Conservation (phyloP, 2,329 filamentous ascomycete genomes). For the Tolypocladium album region DNA sequence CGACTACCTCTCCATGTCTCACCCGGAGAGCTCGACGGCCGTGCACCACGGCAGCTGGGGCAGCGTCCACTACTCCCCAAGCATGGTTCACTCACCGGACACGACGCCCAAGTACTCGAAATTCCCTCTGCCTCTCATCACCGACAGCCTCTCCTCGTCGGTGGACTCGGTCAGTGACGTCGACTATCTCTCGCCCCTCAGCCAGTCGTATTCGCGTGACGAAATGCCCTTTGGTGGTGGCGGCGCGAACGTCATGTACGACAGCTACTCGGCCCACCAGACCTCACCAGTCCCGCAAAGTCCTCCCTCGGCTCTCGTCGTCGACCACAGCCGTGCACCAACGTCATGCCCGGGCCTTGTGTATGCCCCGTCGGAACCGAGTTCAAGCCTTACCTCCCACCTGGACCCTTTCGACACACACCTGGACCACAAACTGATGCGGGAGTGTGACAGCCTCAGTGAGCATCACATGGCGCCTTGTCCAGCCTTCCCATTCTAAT, state of each 20-base stretch:
- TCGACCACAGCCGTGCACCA: constrained; percentile 43
- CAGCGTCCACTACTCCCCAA: constrained; percentile 34
- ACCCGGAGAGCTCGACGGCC: constrained; percentile 29
- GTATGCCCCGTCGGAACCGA: constrained; percentile 49
- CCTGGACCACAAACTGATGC: constrained; percentile 40
- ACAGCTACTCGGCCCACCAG: constrained; percentile 38
- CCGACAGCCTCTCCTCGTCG: constrained; percentile 40
- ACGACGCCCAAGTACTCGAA: constrained; percentile 30
- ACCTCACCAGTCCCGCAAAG: constrained; percentile 45
- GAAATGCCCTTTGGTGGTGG: constrained; percentile 45
- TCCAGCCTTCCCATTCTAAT: constrained; percentile 25
- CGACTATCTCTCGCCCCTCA: constrained; percentile 52
- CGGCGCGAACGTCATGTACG: constrained; percentile 47
- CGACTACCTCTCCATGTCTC: constrained; percentile 42
- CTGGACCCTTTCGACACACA: constrained; percentile 47
- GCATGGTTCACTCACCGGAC: constrained; percentile 21
- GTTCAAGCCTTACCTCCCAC: constrained; percentile 50
- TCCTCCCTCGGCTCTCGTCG: constrained; percentile 42
- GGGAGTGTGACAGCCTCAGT: constrained; percentile 47
- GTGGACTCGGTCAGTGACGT: constrained; percentile 51
- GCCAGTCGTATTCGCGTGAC: constrained; percentile 45
- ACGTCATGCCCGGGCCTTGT: constrained; percentile 51
- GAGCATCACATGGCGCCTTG: constrained; percentile 25
- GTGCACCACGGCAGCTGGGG: constrained; percentile 33
- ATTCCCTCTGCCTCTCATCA: constrained; percentile 33